These are phyloP conservation scores for Magnaporthales sp. DNA, from an alignment of 2,329 filamentous ascomycete genomes.

Conservation along the genomic window DNA sequence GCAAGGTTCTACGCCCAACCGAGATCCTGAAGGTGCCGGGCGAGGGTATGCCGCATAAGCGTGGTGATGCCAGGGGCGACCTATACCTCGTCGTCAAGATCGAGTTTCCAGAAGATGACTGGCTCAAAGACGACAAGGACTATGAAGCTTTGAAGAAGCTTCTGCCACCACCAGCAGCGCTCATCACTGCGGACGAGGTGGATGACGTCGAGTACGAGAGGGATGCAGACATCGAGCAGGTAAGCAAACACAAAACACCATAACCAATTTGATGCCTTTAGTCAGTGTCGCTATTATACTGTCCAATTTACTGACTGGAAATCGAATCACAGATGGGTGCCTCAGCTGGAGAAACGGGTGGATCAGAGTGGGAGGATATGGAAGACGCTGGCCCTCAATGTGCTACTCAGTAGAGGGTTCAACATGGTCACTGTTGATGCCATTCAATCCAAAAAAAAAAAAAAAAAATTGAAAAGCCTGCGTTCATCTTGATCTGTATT, in stretches of 20 bases:
- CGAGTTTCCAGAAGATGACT: slow-evolving; percentile 80
- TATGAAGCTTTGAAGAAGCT: slow-evolving; percentile 66
- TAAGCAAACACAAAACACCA: slow-evolving; percentile 27
- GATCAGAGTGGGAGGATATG: slow-evolving; percentile 61
- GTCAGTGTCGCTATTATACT: not conserved
- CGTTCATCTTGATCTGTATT: not conserved
- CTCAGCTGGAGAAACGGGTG: slow-evolving; percentile 58
- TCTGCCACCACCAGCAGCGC: slow-evolving; percentile 55
- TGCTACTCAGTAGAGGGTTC: slow-evolving; percentile 52
- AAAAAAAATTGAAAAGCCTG: not conserved
- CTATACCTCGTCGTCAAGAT: slow-evolving; percentile 81
- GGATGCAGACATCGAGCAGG: slow-evolving; percentile 75
- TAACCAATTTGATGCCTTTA: not conserved
- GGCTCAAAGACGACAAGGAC: slow-evolving; percentile 65
- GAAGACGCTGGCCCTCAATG: slow-evolving; percentile 61
- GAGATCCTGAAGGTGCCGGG: slow-evolving; percentile 79
- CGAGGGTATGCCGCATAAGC: slow-evolving; percentile 93
- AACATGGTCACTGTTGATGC: not conserved
- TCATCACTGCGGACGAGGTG: slow-evolving; percentile 62
- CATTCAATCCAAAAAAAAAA: not conserved
- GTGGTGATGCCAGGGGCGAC: slow-evolving; percentile 74
- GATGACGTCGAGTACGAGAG: slow-evolving; percentile 84
- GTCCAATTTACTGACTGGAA: not conserved
- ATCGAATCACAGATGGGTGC: slow-evolving; percentile 52
- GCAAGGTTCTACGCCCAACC: slow-evolving; percentile 72